Conservation (phyloP, 805 yeast genomes). For the Wickerhamomyces tratensis region DNA sequence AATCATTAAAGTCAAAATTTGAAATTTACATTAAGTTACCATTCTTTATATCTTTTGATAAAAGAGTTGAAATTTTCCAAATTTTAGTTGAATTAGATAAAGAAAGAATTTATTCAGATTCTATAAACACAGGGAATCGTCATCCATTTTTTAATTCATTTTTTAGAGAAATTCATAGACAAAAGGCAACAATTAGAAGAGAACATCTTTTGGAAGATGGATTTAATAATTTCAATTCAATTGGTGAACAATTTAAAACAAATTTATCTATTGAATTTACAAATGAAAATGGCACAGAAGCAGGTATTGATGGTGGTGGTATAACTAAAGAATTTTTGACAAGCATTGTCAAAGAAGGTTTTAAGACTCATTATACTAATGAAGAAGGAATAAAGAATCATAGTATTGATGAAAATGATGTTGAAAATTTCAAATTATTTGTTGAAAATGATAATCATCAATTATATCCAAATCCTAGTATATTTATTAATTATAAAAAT, state of each 20-base stretch:
- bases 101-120: conserved; percentile 11
- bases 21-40: conserved; percentile 59
- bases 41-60: conserved; percentile 67
- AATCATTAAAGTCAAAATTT: conserved; percentile 20
- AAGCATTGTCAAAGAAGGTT: conserved; percentile 59
- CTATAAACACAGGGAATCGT: conserved; percentile 7
- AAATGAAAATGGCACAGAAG: conserved; percentile 70
- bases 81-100: conserved; percentile 48
- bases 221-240: conserved; percentile 40
- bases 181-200: conserved; percentile 50
- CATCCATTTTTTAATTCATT: no score
- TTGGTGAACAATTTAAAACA: conserved; percentile 49
- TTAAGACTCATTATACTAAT: conserved; percentile 18
- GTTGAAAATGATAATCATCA: conserved; percentile 41
- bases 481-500: conserved; percentile 25
- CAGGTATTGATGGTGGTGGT: conserved; percentile 97
- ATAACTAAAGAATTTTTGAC: conserved; percentile 85
- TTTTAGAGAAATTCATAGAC: no score
- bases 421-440: conserved; percentile 30
- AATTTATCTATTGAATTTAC: conserved; percentile 55
- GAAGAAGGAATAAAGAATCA: no score
- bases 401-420: conserved; percentile 59
- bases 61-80: conserved; percentile 68
- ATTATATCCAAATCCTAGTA: conserved; percentile 65
- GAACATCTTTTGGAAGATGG: conserved; percentile 72